Conservation (phyloP, 1,139 yeast genomes). For the Chernovozyma sophiae-reginae region DNA sequence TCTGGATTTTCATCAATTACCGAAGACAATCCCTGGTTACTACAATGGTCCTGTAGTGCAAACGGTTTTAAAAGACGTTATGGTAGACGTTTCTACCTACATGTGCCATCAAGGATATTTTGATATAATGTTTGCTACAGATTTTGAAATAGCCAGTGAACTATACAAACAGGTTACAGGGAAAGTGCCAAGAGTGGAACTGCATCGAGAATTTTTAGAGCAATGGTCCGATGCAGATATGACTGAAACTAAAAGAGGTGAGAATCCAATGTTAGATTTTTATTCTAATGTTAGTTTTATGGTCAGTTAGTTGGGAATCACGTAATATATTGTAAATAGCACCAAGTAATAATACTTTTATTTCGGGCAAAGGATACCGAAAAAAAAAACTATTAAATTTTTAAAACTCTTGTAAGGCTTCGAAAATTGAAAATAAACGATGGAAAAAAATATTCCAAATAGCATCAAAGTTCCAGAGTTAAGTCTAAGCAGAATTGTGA, state of each 20-base stretch:
- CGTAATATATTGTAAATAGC: no score
- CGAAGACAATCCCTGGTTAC: slow-evolving; percentile 61
- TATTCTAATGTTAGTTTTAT: slow-evolving; percentile 76
- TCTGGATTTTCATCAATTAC: slow-evolving; percentile 68
- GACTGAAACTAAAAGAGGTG: slow-evolving; percentile 73
- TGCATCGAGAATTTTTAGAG: slow-evolving; percentile 62
- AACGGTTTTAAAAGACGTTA: slow-evolving; percentile 62
- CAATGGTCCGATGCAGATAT: slow-evolving; percentile 69
- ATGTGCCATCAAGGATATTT: slow-evolving; percentile 83
- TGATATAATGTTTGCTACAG: slow-evolving; percentile 85
- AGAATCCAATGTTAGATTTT: slow-evolving; percentile 81
- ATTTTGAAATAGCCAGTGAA: slow-evolving; percentile 59
- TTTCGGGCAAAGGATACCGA: no score
- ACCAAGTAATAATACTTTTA: no score
- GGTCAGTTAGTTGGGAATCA: slow-evolving; percentile 35
- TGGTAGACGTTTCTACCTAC: slow-evolving; percentile 68
- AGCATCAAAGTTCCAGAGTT: no score
- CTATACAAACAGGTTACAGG: slow-evolving; percentile 66
- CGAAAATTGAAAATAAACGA: no score
- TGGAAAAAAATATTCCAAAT: no score
- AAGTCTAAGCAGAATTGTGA: no score
- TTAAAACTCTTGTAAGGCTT: no score
- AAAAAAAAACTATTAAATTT: no score
- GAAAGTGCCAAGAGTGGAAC: slow-evolving; percentile 48
- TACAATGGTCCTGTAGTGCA: slow-evolving; percentile 78